Conservation (phyloP, 176 grass and related monocot species). For the Ananas comosus region DNA sequence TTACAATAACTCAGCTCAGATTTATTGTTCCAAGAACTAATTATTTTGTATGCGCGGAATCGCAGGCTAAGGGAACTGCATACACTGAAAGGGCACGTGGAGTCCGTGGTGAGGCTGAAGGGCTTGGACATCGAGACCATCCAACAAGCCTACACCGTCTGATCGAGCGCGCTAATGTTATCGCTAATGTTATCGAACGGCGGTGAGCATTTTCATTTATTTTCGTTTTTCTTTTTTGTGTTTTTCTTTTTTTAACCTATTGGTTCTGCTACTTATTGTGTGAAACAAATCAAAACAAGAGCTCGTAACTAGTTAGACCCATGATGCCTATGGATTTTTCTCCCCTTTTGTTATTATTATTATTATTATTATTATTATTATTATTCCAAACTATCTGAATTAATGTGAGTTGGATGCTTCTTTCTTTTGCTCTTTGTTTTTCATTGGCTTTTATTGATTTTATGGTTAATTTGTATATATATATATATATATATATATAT, state of each 20-base stretch:
- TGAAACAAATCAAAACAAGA: no score
- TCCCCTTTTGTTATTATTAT: no score
- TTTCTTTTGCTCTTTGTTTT: no score
- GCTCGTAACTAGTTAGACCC: no score
- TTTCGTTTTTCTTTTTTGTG: neutral
- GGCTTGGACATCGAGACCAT: conserved; percentile 70
- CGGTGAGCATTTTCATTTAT: conserved; percentile 11
- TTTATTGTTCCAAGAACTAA: neutral
- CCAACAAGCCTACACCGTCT: conserved; percentile 66
- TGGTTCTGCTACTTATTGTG: no score
- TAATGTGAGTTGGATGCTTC: no score
- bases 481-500: no score
- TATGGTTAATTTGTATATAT: neutral
- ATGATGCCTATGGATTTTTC: no score
- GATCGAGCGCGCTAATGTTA: conserved; percentile 20
- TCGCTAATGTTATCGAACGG: neutral
- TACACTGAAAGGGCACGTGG: conserved; percentile 66
- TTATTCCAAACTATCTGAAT: no score
- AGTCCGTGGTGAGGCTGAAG: conserved; percentile 70
- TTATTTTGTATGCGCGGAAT: neutral
- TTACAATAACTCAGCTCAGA: neutral
- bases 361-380: no score
- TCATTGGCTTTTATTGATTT: neutral
- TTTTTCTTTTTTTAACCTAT: no score
- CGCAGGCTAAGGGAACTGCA: conserved; percentile 56